Conservation (phyloP, 1,139 yeast genomes). For the Blastobotrys petasosporus region DNA sequence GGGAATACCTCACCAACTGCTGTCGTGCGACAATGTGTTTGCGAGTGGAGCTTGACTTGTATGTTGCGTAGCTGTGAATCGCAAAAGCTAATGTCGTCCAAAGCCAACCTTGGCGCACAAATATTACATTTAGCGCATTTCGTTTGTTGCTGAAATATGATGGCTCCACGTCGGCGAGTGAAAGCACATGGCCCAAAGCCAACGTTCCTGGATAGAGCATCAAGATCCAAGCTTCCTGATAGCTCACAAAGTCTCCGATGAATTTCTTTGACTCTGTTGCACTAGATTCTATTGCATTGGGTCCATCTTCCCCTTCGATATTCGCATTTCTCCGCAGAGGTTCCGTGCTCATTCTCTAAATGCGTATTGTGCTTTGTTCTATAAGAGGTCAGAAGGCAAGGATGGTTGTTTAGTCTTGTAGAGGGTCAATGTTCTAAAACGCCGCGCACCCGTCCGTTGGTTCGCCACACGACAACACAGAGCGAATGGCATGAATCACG, state of each 20-base stretch:
- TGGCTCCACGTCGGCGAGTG: conserved; percentile 19
- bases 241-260: conserved; percentile 7
- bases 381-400: too few species aligned
- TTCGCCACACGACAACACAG: too few species aligned
- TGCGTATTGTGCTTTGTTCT: too few species aligned
- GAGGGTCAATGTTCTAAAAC: too few species aligned
- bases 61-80: conserved; percentile 13
- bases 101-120: conserved; percentile 89
- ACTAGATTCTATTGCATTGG: too few species aligned
- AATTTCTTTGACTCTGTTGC: not conserved
- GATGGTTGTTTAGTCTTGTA: too few species aligned
- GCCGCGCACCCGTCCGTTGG: too few species aligned
- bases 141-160: conserved; percentile 51
- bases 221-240: conserved; percentile 21
- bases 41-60: not conserved
- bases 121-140: conserved; percentile 60
- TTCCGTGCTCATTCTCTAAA: too few species aligned
- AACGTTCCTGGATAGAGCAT: conserved; percentile 28
- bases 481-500: too few species aligned
- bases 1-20: conserved; percentile 34
- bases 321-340: too few species aligned
- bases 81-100: conserved; percentile 63
- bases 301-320: too few species aligned
- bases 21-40: conserved; percentile 1
- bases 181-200: conserved; percentile 29